Evolutionary conservation across 148 eudicot genomes (phyloP), one percentile per base, ranked within the genome.

Genomic region (Rhododendron griersonianum): DNA sequence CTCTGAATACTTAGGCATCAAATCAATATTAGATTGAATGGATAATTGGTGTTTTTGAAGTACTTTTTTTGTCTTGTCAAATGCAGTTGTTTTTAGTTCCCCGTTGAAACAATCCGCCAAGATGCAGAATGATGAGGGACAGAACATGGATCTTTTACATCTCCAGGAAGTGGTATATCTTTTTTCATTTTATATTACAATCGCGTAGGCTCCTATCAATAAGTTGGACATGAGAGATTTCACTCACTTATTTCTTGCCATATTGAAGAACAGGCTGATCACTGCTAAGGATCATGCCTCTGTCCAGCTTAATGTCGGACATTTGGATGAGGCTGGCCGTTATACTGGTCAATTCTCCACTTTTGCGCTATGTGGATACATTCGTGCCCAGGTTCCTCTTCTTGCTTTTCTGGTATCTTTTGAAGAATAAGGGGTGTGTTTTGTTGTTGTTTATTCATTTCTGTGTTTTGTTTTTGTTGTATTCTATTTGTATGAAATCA

Each of bases 231-330:
- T 6, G 10, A 1, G 82, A 51, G 82, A 28, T 50, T 45, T 86
- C 67, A 86, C 47, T 2, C 9, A 7, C 57, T 47, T 47, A 47
- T 8, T 48, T 11, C 13, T 33, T 80, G 2, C 35, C 25, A 35
- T 61, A 30, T 82, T 86, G 78, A 92, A 95, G 19, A 93, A 92
- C 86, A 90, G 95, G 95, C 88, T 94, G 91, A 94, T 94, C 85
- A 93, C 94, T 57, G 87, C 97, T n/a, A 94, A 94, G 92, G 95
- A 94, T 69, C 97, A 94, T 78, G 97, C 95, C 8, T 94, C 97
- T 7, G 95, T 94, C 74, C 95, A 93, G 83, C 84, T 94, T 48
- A 94, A 94, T 65, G 77, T 94, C 50, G 94, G 97, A 0, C 94
- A 94, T 86, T 91, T 94, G 92, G 97, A 94, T 83, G 93, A 90